phyloP scores from a whole-genome alignment of 1,139 yeast species.

The Candida albicans region DNA sequence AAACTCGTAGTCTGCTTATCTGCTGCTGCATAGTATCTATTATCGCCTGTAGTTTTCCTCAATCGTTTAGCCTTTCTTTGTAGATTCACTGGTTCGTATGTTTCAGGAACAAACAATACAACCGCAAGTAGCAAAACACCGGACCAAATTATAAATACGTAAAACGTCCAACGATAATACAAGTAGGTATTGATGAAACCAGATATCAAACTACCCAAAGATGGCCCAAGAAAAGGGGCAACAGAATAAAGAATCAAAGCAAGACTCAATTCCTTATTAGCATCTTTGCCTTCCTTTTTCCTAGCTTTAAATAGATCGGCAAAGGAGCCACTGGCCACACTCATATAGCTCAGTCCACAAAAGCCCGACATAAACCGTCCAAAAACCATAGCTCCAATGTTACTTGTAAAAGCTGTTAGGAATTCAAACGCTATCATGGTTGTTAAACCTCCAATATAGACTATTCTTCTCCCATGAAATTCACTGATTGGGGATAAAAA shows the following conservation, averaged over 20 bases:
- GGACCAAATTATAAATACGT: conserved; percentile 39
- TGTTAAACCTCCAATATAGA: conserved; percentile 25
- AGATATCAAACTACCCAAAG: conserved; percentile 32
- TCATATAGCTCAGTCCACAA: conserved; percentile 34
- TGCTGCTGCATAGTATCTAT: conserved; percentile 46
- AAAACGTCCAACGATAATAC: conserved; percentile 47
- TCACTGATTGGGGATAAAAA: conserved; percentile 36
- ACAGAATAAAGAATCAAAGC: conserved; percentile 32
- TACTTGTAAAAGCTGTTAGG: conserved; percentile 28
- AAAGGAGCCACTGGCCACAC: conserved; percentile 38
- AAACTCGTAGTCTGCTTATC: conserved; percentile 34
- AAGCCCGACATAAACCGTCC: conserved; percentile 37
- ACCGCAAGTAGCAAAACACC: conserved; percentile 33
- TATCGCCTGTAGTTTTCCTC: conserved; percentile 44
- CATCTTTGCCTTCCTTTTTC: conserved; percentile 15
- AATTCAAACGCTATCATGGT: conserved; percentile 26
- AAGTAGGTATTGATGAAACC: conserved; percentile 29
- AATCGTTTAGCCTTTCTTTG: conserved; percentile 47
- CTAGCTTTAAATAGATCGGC: conserved; percentile 29
- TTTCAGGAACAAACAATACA: conserved; percentile 48
- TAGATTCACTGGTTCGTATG: conserved; percentile 46
- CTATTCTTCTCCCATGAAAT: conserved; percentile 32
- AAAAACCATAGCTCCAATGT: conserved; percentile 30
- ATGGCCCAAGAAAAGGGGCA: conserved; percentile 36
- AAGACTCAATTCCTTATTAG: conserved; percentile 25